phyloP scores from a whole-genome alignment of 176 grass and related monocot species.

The Oryza australiensis region DNA sequence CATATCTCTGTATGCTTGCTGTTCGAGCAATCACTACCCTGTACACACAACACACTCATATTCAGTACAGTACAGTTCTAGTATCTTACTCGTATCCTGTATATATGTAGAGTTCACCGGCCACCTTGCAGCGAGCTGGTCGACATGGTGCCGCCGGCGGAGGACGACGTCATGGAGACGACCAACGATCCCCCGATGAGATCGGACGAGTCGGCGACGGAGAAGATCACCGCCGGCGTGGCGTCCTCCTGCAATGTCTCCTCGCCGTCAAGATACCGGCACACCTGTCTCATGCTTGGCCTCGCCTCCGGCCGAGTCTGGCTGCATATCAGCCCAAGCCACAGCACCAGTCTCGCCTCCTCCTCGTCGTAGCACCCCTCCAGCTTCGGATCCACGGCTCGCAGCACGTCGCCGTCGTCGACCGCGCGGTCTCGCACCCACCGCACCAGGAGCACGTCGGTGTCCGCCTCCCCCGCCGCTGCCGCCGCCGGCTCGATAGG shows the following conservation, averaged over 20 bases:
- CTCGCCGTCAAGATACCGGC: slow-evolving; percentile 31
- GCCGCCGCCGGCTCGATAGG: slow-evolving; percentile 23
- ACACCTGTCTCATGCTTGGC: slow-evolving; percentile 51
- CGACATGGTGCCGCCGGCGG: slow-evolving; percentile 25
- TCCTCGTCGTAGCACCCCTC: slow-evolving; percentile 21
- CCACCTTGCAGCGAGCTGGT: slow-evolving; percentile 26
- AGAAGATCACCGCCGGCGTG: slow-evolving; percentile 27
- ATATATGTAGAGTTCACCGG: slow-evolving; percentile 11
- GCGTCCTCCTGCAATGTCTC: slow-evolving; percentile 30
- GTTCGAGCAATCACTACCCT: too few species aligned
- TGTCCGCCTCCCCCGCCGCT: not conserved
- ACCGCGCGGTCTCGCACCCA: slow-evolving; percentile 42
- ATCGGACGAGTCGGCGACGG: slow-evolving; percentile 3
- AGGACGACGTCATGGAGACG: slow-evolving; percentile 37
- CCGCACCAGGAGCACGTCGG: slow-evolving; percentile 31
- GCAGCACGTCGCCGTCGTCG: slow-evolving; percentile 13
- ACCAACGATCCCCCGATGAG: not conserved
- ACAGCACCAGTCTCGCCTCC: slow-evolving; percentile 45
- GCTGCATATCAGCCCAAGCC: slow-evolving; percentile 50
- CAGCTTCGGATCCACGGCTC: slow-evolving; percentile 35
- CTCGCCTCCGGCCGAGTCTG: slow-evolving; percentile 39
- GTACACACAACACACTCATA: not conserved
- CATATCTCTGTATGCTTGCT: too few species aligned
- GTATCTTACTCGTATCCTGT: too few species aligned
- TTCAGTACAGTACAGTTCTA: not conserved